Conservation (phyloP, 2,329 filamentous ascomycete genomes). For the Alternaria arborescens region DNA sequence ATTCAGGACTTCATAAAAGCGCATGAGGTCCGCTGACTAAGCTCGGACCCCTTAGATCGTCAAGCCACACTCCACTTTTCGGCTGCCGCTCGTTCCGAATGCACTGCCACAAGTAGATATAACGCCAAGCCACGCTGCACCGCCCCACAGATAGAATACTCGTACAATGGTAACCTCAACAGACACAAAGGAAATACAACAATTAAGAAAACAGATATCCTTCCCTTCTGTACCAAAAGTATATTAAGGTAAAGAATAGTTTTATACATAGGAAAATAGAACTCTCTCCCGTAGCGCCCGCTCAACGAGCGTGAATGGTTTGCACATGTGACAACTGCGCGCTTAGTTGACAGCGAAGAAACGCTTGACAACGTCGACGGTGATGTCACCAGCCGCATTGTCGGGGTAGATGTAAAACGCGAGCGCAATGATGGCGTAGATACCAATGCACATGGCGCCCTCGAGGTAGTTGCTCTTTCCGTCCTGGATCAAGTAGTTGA, state of each 20-base stretch:
- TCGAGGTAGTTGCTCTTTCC: slow-evolving; percentile 88
- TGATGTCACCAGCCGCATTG: slow-evolving; percentile 51
- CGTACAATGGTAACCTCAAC: slow-evolving; percentile 4
- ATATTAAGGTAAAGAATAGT: neutral
- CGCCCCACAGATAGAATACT: slow-evolving; percentile 18
- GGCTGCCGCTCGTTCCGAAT: slow-evolving; percentile 7
- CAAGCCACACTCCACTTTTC: slow-evolving; percentile 16
- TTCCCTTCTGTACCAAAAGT: neutral
- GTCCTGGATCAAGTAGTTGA: slow-evolving; percentile 87
- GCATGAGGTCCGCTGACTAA: too few relatives aligned
- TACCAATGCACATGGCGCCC: slow-evolving; percentile 68
- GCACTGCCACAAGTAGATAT: slow-evolving; percentile 19
- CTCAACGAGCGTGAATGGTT: slow-evolving; percentile 9
- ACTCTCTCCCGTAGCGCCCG: slow-evolving; percentile 8
- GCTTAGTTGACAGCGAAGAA: slow-evolving; percentile 34
- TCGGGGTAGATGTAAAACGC: slow-evolving; percentile 70
- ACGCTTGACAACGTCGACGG: slow-evolving; percentile 35
- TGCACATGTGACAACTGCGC: neutral
- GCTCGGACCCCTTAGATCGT: too few relatives aligned
- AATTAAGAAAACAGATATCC: neutral
- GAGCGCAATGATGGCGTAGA: slow-evolving; percentile 67
- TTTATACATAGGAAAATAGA: slow-evolving; percentile 21
- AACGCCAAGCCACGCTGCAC: slow-evolving; percentile 17
- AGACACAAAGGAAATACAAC: neutral
- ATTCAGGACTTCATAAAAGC: too few relatives aligned